phyloP scores from a whole-genome alignment of 768 basidiomycete species.

The Inosperma sp. region DNA sequence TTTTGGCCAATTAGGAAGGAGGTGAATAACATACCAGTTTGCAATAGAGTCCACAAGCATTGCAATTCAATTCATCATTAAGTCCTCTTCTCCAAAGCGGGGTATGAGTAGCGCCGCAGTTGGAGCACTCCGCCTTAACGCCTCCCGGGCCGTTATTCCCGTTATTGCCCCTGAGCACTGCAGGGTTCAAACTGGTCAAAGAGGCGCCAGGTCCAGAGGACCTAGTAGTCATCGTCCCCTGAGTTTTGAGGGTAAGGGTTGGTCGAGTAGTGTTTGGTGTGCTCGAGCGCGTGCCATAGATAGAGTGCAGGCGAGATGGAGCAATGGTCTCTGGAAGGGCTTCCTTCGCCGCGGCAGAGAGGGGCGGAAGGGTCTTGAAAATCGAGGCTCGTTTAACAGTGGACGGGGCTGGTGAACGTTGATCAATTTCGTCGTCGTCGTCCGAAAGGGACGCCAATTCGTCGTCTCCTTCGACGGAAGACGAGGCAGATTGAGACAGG shows the following conservation, averaged over 20 bases:
- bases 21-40: constrained; percentile 55
- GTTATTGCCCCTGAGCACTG: constrained; percentile 34
- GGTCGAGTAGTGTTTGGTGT: constrained; percentile 45
- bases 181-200: constrained; percentile 51
- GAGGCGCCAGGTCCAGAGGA: constrained; percentile 63
- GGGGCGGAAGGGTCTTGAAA: constrained; percentile 30
- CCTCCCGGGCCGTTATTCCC: constrained; percentile 47
- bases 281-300: constrained; percentile 46
- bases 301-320: constrained; percentile 54
- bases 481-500: constrained; percentile 15
- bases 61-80: constrained; percentile 87
- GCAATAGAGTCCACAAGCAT: constrained; percentile 85
- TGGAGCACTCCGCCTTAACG: constrained; percentile 80
- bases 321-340: constrained; percentile 49
- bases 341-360: constrained; percentile 41
- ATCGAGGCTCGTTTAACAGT: constrained; percentile 28
- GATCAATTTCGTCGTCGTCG: constrained; percentile 35
- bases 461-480: constrained; percentile 25
- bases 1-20: background rate
- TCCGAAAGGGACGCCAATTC: constrained; percentile 30
- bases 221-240: constrained; percentile 41
- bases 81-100: constrained; percentile 83
- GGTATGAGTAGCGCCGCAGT: constrained; percentile 85
- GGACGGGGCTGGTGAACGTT: constrained; percentile 27
- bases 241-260: constrained; percentile 58